These are phyloP conservation scores for Orbilia javanica DNA, from an alignment of 2,329 filamentous ascomycete species.

Conservation along the genomic window DNA sequence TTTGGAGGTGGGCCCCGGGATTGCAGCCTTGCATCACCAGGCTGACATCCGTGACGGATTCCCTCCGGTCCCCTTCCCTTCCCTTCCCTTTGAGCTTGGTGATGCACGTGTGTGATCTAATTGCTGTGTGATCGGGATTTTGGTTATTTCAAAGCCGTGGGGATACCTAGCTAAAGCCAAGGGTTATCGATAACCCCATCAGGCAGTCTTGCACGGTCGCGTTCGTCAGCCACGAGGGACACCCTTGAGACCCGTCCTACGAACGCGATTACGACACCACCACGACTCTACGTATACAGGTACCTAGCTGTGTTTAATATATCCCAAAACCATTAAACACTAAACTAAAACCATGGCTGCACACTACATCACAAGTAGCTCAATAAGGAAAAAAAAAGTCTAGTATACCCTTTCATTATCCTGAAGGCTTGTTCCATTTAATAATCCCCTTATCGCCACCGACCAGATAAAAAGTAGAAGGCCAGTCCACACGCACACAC, in stretches of 20 bases:
- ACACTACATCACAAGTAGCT: not conserved
- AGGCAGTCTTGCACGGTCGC: constrained; percentile 2
- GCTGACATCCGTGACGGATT: constrained; percentile 39
- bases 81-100: not conserved
- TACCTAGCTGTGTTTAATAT: too few relatives aligned
- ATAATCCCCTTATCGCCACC: not conserved
- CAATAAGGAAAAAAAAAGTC: too few relatives aligned
- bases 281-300: not conserved
- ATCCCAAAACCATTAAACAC: too few relatives aligned
- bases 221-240: constrained; percentile 24
- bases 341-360: too few relatives aligned
- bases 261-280: not conserved
- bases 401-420: not conserved
- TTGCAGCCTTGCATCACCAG: constrained; percentile 36
- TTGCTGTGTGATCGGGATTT: not conserved
- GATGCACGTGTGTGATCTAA: not conserved
- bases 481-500: not conserved
- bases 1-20: not conserved
- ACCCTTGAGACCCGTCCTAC: constrained; percentile 27
- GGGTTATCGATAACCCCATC: constrained; percentile 6
- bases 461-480: constrained; percentile 10
- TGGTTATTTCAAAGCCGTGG: not conserved
- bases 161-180: not conserved
- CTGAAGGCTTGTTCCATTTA: constrained; percentile 1
- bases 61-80: not conserved